Evolutionary conservation across 805 yeast species (phyloP), one percentile per base, ranked within the genome.

Genomic region (Helenozyma baotianmanensis): DNA sequence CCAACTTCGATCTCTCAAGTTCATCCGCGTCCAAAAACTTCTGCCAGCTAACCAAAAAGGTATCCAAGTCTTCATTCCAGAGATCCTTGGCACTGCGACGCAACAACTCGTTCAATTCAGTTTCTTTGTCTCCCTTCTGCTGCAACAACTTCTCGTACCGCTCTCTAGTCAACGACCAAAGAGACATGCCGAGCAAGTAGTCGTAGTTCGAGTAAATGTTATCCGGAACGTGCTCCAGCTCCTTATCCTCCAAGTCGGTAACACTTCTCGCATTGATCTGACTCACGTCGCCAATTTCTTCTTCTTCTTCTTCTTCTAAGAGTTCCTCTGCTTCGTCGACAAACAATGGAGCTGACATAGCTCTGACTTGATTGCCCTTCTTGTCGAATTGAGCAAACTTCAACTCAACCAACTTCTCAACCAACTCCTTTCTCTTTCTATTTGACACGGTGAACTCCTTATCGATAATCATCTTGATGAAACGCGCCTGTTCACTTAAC

Each of bases 81-180:
- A 92, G 63, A 55, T 89, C 97, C 55, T 85, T 86, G 11, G 96
- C 88, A 9, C 83, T 66, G 50, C 77, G 68, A 34, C 73, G 70
- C 46, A 88, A 70, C 45, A 92, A 67, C 1, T 51, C 54, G 27
- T 76, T 80, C 47, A 90, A 70, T 52, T 85, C 94, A 9, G 57
- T 65, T 53, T 87, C 90, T 50, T 80, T 82, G 16, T 67, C 80
- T 36, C 78, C 85, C 40, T 77, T 73, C 54, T 89, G 94, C 33
- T 71, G 70, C 48, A 88, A 64, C 44, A 92, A 65, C 45, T 75
- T 80, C 50, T 86, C 89, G 53, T 89, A 92, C 48, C 92, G 75
- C 60, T 92, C 98, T 38, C 71, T 72, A 1, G 98, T 90, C 53
- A 92, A 74, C 23, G 96, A 82, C 92, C 96, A 87, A 43, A 92